These are phyloP conservation scores for Hypoxylon sp. DNA, from an alignment of 2,329 filamentous ascomycete species.

Conservation along the genomic window DNA sequence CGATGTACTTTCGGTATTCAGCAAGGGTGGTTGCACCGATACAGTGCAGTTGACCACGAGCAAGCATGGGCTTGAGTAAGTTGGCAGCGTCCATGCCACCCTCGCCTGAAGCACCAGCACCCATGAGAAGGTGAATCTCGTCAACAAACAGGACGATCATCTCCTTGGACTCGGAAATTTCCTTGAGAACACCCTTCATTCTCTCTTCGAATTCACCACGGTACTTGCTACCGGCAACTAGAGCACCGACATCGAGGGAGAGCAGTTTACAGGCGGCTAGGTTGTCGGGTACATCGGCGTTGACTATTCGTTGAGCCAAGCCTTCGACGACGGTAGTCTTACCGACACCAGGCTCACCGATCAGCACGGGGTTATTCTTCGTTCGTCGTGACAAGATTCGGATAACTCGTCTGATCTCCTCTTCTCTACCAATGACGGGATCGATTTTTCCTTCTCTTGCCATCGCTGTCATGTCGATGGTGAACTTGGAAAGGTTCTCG, in stretches of 20 bases:
- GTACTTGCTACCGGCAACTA: constrained; percentile 98
- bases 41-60: constrained; percentile 94
- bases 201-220: constrained; percentile 98
- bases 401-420: constrained; percentile 91
- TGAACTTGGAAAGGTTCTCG: constrained; percentile 97
- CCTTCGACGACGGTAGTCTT: constrained; percentile 99
- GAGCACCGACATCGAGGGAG: constrained; percentile 91
- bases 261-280: constrained; percentile 92
- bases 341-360: constrained; percentile 96
- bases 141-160: constrained; percentile 99
- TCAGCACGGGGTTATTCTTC: constrained; percentile 98
- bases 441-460: constrained; percentile 97
- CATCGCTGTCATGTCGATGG: constrained; percentile 97
- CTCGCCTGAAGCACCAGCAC: constrained; percentile 91
- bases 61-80: constrained; percentile 96
- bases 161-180: constrained; percentile 92
- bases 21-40: constrained; percentile 95
- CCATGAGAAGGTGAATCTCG: constrained; percentile 98
- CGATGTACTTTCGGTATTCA: constrained; percentile 98
- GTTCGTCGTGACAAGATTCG: constrained; percentile 91
- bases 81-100: constrained; percentile 99
- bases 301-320: constrained; percentile 93
- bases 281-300: constrained; percentile 95
- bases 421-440: constrained; percentile 94
- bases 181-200: constrained; percentile 98